Percentiles rank a stretch among this genome's conserved stretches.
phyloP scores from a whole-genome alignment of 2,329 filamentous ascomycete genomes.

The Rhynchosporium agropyri region DNA sequence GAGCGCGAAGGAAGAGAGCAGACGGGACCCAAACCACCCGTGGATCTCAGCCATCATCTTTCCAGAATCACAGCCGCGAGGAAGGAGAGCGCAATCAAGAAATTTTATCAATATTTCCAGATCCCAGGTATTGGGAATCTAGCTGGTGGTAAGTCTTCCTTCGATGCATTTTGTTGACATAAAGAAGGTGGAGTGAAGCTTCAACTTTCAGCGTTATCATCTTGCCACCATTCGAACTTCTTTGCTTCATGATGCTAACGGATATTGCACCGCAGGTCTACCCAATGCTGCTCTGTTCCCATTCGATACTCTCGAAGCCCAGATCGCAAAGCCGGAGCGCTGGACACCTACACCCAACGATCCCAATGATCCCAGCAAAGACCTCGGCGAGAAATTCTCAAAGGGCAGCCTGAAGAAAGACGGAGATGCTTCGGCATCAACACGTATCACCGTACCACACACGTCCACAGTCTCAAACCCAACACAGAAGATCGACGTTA shows the following conservation, averaged over 20 bases:
- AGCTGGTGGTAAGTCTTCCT: constrained; percentile 56
- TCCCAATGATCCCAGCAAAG: constrained; percentile 46
- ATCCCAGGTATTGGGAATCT: constrained; percentile 65
- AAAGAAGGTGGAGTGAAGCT: constrained; percentile 16
- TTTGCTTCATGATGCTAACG: constrained; percentile 24
- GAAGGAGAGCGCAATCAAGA: constrained; percentile 69
- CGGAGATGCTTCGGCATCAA: constrained; percentile 33
- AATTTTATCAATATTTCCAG: constrained; percentile 82
- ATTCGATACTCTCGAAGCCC: constrained; percentile 86
- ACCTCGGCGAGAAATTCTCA: constrained; percentile 44
- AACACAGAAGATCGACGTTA: constrained; percentile 74
- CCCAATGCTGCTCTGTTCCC: constrained; percentile 84
- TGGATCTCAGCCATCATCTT: constrained; percentile 79
- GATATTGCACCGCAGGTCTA: constrained; percentile 53
- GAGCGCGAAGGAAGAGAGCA: constrained; percentile 19
- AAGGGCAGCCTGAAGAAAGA: constrained; percentile 38
- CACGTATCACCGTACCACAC: constrained; percentile 74
- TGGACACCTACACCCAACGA: constrained; percentile 72
- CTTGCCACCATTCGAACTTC: constrained; percentile 4
- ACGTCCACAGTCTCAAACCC: constrained; percentile 59
- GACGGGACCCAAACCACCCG: constrained; percentile 49
- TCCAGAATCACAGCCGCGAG: constrained; percentile 70
- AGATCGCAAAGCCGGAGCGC: constrained; percentile 72
- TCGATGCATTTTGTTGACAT: background rate
- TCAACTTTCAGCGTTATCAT: background rate